These are phyloP conservation scores for Corymbia maculata DNA, from an alignment of 345 rosid genomes.

Conservation along the genomic window DNA sequence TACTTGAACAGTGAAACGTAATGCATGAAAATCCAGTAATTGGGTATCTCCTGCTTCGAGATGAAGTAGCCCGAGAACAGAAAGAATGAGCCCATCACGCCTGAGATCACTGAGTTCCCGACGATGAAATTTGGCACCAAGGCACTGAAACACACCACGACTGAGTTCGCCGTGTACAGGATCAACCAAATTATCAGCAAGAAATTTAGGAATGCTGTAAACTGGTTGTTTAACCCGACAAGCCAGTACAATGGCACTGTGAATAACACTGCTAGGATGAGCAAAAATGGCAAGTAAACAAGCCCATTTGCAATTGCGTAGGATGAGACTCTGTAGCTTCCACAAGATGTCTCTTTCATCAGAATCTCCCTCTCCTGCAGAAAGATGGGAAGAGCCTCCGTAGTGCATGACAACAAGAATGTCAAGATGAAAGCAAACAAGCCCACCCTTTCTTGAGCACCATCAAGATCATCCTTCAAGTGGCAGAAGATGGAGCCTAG, in stretches of 20 bases:
- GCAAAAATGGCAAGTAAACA: constrained; percentile 87
- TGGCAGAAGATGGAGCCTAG: constrained; percentile 79
- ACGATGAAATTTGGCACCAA: constrained; percentile 86
- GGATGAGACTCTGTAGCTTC: constrained; percentile 87
- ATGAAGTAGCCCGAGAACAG: constrained; percentile 95
- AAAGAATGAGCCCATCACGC: constrained; percentile 96
- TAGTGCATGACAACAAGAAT: constrained; percentile 72
- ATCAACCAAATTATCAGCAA: constrained; percentile 79
- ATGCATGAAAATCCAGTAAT: constrained; percentile 93
- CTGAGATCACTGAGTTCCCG: constrained; percentile 82
- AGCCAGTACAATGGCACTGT: constrained; percentile 79
- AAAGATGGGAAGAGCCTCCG: constrained; percentile 87
- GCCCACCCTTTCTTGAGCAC: constrained; percentile 84
- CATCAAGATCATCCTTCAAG: constrained; percentile 43
- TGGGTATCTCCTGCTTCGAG: constrained; percentile 68
- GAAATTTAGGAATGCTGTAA: constrained; percentile 68
- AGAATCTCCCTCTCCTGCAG: constrained; percentile 90
- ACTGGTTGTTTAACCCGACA: constrained; percentile 62
- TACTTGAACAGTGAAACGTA: constrained; percentile 88
- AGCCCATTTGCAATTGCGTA: constrained; percentile 80
- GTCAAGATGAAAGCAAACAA: constrained; percentile 85
- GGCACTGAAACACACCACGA: constrained; percentile 90
- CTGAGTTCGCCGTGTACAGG: constrained; percentile 92
- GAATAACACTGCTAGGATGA: constrained; percentile 66
- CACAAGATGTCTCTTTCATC: constrained; percentile 76